Conservation (phyloP, 2,329 filamentous ascomycete genomes). For the Aureobasidium sp. region DNA sequence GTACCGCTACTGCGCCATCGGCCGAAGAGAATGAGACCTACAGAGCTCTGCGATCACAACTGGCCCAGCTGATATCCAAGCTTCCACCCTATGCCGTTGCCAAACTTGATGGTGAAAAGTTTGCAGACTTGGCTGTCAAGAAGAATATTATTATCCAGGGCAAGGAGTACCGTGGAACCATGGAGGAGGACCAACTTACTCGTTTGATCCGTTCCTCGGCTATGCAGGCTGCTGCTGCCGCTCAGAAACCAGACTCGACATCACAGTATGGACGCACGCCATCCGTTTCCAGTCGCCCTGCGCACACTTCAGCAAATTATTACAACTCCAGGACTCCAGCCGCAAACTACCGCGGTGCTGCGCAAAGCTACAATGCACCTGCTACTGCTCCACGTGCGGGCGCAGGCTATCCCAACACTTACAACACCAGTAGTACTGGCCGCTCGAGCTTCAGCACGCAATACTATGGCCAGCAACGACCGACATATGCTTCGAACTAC, state of each 20-base stretch:
- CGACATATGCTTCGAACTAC: conserved; percentile 1
- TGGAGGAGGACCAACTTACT: conserved; percentile 69
- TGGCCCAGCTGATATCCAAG: conserved; percentile 63
- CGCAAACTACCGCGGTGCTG: conserved; percentile 19
- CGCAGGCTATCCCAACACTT: conserved; percentile 1
- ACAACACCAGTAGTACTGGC: not conserved
- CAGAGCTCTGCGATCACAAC: conserved; percentile 64
- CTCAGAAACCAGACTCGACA: conserved; percentile 1
- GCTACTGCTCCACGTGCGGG: conserved; percentile 5
- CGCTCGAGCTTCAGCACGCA: conserved; percentile 8
- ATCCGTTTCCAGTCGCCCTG: conserved; percentile 8
- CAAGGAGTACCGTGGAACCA: conserved; percentile 65
- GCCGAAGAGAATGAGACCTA: conserved; percentile 54
- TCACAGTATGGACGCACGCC: conserved; percentile 11
- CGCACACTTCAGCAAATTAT: not conserved
- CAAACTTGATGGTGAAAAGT: conserved; percentile 75
- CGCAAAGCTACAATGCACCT: conserved; percentile 1
- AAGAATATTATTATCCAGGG: conserved; percentile 66
- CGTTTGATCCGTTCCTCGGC: conserved; percentile 33
- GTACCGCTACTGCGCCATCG: conserved; percentile 58
- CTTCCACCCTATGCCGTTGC: conserved; percentile 79
- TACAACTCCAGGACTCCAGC: conserved; percentile 22
- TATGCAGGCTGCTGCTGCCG: conserved; percentile 22
- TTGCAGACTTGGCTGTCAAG: conserved; percentile 76
- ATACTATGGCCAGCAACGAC: not conserved